Percentiles rank a stretch among this genome's conserved stretches.
Evolutionary conservation across 2,329 filamentous ascomycete species (phyloP).

Genomic region (Aspergillus glaucus): DNA sequence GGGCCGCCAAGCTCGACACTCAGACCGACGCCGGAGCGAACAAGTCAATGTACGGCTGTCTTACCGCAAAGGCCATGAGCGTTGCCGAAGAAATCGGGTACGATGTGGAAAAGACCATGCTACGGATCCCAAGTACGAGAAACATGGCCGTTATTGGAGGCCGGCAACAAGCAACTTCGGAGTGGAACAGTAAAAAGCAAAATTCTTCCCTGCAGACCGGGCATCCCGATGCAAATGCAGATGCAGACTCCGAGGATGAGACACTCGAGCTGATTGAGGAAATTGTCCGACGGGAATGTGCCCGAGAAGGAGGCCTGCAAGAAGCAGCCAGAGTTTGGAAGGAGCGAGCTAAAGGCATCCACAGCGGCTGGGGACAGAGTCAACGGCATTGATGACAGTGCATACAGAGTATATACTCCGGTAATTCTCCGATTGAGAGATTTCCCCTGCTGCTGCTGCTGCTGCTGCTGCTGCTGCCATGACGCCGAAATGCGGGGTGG

Average conservation of each 20-base stretch:
- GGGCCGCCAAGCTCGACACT: constrained; percentile 28
- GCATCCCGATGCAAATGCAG: constrained; percentile 25
- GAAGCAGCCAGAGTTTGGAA: constrained; percentile 47
- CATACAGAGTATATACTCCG: background rate
- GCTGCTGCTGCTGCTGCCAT: background rate
- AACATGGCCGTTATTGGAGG: constrained; percentile 78
- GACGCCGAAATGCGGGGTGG: background rate
- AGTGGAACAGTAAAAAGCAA: constrained; percentile 5
- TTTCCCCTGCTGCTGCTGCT: background rate
- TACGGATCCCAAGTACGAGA: constrained; percentile 86
- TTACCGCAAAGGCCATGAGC: constrained; percentile 69
- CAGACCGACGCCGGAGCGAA: constrained; percentile 28
- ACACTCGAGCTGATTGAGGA: constrained; percentile 56
- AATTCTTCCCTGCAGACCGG: background rate
- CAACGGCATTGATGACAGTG: constrained; percentile 7
- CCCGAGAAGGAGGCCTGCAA: constrained; percentile 38
- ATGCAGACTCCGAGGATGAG: constrained; percentile 52
- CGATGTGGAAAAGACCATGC: constrained; percentile 70
- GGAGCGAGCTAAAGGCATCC: constrained; percentile 44
- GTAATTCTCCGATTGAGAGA: background rate
- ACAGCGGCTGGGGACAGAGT: constrained; percentile 38
- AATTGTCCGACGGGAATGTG: constrained; percentile 53
- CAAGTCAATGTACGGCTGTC: constrained; percentile 71
- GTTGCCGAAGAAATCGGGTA: constrained; percentile 70
- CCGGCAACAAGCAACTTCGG: constrained; percentile 15